Conservation (phyloP, 208 protist species). For the Trypanosoma congolense region DNA sequence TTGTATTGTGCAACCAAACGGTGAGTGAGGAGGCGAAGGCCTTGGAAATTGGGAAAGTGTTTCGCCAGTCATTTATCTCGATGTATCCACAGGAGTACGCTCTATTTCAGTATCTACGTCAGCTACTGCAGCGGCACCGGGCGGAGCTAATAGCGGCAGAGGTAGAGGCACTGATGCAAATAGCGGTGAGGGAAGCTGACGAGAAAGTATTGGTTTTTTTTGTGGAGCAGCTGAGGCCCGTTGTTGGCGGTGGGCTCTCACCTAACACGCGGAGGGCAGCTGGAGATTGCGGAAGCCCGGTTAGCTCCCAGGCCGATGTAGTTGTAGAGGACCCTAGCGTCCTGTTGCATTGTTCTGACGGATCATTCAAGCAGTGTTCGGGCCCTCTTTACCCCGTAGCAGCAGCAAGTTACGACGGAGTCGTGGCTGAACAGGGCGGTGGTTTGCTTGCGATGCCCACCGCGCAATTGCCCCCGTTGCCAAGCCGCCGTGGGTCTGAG, state of each 20-base stretch:
- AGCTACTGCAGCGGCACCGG: conserved; percentile 21
- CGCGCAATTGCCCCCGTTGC: too few relatives aligned
- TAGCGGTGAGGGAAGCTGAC: conserved; percentile 14
- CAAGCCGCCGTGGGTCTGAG: too few relatives aligned
- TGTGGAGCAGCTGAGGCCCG: conserved; percentile 17
- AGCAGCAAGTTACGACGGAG: too few relatives aligned
- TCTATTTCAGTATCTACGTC: conserved; percentile 17
- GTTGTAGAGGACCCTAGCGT: neutral
- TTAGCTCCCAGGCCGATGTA: neutral
- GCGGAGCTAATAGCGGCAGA: conserved; percentile 31
- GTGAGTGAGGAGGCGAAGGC: conserved; percentile 6
- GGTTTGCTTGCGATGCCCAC: too few relatives aligned
- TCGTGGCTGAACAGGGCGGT: too few relatives aligned
- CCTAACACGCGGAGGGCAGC: neutral
- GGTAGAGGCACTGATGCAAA: conserved; percentile 24
- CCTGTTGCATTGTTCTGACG: too few relatives aligned
- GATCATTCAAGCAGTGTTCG: too few relatives aligned
- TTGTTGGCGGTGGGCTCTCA: conserved; percentile 4
- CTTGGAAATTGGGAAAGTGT: conserved; percentile 10
- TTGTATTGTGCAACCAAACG: conserved; percentile 16
- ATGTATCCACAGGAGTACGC: conserved; percentile 11
- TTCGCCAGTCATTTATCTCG: conserved; percentile 10
- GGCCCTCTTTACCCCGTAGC: too few relatives aligned
- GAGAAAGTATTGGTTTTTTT: conserved; percentile 16
- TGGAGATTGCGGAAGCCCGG: neutral